Conservation (phyloP, 2,329 filamentous ascomycete species). For the Apiospora hydei region DNA sequence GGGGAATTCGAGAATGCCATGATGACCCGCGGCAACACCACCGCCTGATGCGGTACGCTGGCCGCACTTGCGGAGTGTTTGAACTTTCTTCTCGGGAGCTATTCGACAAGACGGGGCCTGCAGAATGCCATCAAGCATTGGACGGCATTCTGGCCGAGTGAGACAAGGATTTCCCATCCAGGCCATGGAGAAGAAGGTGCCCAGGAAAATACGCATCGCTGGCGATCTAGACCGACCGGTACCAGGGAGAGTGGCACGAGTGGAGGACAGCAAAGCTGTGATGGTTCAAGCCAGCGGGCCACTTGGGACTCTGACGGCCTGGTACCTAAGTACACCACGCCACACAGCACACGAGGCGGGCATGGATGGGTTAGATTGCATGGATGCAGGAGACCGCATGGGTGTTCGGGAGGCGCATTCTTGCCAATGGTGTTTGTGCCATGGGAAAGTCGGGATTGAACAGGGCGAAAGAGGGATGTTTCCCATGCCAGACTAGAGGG, state of each 20-base stretch:
- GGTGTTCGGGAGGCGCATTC: not conserved
- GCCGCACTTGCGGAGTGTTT: not conserved
- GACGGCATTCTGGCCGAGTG: not conserved
- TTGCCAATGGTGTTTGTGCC: conserved; percentile 1
- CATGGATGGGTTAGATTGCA: not conserved
- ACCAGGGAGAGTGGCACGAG: not conserved
- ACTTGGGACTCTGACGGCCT: not conserved
- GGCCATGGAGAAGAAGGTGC: not conserved
- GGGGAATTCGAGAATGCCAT: conserved; percentile 6
- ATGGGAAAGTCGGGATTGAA: conserved; percentile 21
- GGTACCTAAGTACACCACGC: conserved; percentile 5
- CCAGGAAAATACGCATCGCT: not conserved
- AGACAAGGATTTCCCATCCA: not conserved
- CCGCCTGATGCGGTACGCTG: not conserved
- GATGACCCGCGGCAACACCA: not conserved
- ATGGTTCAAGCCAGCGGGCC: not conserved
- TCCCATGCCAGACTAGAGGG: not conserved
- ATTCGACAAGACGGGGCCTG: not conserved
- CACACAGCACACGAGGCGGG: too few species aligned
- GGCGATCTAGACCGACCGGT: conserved; percentile 3
- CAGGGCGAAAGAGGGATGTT: not conserved
- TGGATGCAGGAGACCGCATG: conserved; percentile 5
- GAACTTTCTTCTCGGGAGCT: not conserved
- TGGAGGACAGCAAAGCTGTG: not conserved
- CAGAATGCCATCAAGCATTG: not conserved